Evolutionary conservation across 208 protist species (phyloP).

Genomic region (Acanthamoeba castellanii): DNA sequence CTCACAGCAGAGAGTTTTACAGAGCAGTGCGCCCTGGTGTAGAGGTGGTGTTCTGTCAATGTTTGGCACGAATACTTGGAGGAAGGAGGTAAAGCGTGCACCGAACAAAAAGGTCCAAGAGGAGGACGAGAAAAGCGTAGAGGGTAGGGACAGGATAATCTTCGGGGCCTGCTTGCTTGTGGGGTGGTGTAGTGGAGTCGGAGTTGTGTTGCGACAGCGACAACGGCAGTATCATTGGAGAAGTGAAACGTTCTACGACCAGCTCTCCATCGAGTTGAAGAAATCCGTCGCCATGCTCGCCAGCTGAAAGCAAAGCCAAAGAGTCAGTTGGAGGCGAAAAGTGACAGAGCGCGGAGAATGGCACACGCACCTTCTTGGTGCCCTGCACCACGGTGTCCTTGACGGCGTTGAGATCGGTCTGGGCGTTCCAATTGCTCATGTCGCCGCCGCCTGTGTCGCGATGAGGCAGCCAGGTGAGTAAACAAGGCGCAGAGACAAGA

Average conservation of each 20-base stretch:
- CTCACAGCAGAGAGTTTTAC: too few relatives aligned
- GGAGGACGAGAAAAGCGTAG: neutral
- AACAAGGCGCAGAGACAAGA: neutral
- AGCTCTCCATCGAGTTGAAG: constrained; percentile 66
- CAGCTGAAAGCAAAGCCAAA: neutral
- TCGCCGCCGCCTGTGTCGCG: neutral
- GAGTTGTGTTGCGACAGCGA: too few relatives aligned
- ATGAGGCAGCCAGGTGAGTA: neutral
- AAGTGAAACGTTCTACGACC: neutral
- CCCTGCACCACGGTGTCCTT: constrained; percentile 59
- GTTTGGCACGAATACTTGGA: too few relatives aligned
- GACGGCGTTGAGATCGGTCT: constrained; percentile 39
- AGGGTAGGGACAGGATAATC: neutral
- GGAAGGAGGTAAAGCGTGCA: neutral
- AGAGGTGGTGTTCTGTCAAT: too few relatives aligned
- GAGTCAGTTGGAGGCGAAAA: neutral
- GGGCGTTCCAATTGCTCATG: neutral
- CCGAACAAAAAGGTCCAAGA: neutral
- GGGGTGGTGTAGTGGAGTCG: neutral
- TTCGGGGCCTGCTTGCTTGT: neutral
- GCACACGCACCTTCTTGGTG: constrained; percentile 37
- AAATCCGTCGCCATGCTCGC: constrained; percentile 32
- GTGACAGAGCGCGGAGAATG: neutral
- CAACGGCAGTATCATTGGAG: neutral
- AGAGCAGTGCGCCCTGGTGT: too few relatives aligned